These are phyloP conservation scores for Suillus discolor DNA, from an alignment of 768 basidiomycete genomes.

Conservation along the genomic window DNA sequence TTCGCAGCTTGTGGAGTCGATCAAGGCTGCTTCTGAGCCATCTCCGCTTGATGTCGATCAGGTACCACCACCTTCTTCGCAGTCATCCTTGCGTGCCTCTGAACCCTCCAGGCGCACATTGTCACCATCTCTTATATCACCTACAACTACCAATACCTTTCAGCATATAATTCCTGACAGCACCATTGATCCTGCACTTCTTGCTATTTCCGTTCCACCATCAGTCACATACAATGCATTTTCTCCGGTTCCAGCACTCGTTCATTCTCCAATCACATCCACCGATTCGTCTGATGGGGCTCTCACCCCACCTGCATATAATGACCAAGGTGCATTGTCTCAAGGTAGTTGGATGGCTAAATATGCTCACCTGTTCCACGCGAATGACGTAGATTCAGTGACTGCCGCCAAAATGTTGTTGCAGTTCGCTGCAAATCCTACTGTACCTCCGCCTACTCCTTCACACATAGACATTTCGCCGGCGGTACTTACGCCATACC, in stretches of 20 bases:
- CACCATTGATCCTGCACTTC: conserved; percentile 35
- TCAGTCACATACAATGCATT: conserved; percentile 2
- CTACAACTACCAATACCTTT: not conserved
- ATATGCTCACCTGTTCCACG: not conserved
- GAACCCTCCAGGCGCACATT: not conserved
- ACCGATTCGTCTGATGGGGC: conserved; percentile 2
- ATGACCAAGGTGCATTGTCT: conserved; percentile 2
- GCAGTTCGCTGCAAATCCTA: conserved; percentile 13
- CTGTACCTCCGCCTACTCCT: conserved; percentile 15
- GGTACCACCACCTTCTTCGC: not conserved
- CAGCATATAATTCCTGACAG: conserved; percentile 19
- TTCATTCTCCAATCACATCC: conserved; percentile 10
- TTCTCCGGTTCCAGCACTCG: not conserved
- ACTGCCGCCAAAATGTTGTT: conserved; percentile 18
- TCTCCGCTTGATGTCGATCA: conserved; percentile 1
- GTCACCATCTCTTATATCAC: not conserved
- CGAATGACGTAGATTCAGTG: conserved; percentile 19
- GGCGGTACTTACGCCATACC: not conserved
- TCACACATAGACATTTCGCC: conserved; percentile 1
- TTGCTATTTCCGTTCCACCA: conserved; percentile 29
- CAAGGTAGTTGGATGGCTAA: not conserved
- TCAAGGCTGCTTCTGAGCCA: conserved; percentile 49
- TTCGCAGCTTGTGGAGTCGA: conserved; percentile 58
- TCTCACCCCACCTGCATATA: not conserved
- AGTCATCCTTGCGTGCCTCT: conserved; percentile 3